These are phyloP conservation scores for Coemansia asiatica DNA, from an alignment of 192 early-diverging fungal species.

Conservation along the genomic window DNA sequence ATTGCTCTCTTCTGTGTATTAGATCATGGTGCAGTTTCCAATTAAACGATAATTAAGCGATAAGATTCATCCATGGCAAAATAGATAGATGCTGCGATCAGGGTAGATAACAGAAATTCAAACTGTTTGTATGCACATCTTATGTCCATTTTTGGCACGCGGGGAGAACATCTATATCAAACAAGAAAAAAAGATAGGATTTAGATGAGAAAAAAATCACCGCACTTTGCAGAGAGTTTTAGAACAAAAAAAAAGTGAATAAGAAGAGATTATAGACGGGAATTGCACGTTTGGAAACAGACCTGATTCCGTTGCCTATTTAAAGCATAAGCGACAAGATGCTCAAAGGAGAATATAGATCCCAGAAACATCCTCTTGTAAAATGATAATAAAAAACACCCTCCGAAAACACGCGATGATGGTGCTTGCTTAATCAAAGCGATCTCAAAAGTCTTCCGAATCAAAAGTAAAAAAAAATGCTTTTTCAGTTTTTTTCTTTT, in stretches of 20 bases:
- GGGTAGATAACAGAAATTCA: slow-evolving; percentile 1
- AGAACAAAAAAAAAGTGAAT: not conserved
- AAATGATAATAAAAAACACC: not conserved
- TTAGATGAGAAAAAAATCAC: not conserved
- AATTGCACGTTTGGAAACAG: not conserved
- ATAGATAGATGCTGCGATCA: not conserved
- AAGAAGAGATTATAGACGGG: not conserved
- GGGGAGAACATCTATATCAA: not conserved
- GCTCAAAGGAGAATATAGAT: not conserved
- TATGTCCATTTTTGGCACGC: not conserved
- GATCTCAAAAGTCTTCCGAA: too few species aligned
- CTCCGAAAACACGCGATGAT: slow-evolving; percentile 6
- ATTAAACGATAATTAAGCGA: not conserved
- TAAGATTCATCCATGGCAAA: not conserved
- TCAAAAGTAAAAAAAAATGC: too few species aligned
- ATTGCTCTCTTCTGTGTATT: not conserved
- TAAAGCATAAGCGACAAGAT: not conserved
- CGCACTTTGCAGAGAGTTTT: not conserved
- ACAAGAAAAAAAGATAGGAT: not conserved
- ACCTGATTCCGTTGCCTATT: not conserved
- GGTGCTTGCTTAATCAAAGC: not conserved
- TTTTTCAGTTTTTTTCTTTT: not conserved
- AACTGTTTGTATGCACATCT: not conserved
- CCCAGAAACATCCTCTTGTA: not conserved
- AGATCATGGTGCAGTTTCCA: not conserved